Conservation (phyloP, 192 early-diverging fungal genomes). For the Backusella morwellensis region DNA sequence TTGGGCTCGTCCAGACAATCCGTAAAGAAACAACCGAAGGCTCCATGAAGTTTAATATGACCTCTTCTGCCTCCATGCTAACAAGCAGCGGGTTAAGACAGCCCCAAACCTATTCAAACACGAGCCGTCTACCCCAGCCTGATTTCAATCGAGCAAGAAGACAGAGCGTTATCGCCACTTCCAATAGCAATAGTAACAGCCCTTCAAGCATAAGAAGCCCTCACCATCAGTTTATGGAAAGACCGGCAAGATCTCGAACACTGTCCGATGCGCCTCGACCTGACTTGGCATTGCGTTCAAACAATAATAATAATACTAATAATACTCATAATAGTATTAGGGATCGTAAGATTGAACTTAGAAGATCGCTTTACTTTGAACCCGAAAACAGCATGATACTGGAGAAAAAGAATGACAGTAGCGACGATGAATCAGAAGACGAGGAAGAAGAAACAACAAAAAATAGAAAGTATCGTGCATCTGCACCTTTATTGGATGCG, state of each 20-base stretch:
- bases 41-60: constrained; percentile 3
- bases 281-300: constrained; percentile 8
- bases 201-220: neutral
- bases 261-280: constrained; percentile 19
- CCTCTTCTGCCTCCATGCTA: constrained; percentile 9
- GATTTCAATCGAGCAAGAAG: constrained; percentile 8
- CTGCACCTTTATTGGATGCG: constrained; percentile 61
- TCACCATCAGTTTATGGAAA: neutral
- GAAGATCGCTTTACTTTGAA: constrained; percentile 19
- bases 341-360: constrained; percentile 13
- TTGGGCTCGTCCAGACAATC: constrained; percentile 33
- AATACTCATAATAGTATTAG: neutral
- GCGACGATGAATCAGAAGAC: constrained; percentile 18
- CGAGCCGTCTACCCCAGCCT: constrained; percentile 12
- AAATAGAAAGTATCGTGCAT: constrained; percentile 22
- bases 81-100: constrained; percentile 20
- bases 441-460: constrained; percentile 1
- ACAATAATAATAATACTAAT: neutral
- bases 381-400: neutral
- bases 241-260: constrained; percentile 7
- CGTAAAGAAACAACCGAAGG: constrained; percentile 31
- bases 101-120: constrained; percentile 10
- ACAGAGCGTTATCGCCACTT: constrained; percentile 3
- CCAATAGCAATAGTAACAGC: neutral
- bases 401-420: neutral